A percentile compares a stretch with the other conserved stretches of the same genome.
Conservation (phyloP, 2,329 filamentous ascomycete species). For the Huntiella savannae region DNA sequence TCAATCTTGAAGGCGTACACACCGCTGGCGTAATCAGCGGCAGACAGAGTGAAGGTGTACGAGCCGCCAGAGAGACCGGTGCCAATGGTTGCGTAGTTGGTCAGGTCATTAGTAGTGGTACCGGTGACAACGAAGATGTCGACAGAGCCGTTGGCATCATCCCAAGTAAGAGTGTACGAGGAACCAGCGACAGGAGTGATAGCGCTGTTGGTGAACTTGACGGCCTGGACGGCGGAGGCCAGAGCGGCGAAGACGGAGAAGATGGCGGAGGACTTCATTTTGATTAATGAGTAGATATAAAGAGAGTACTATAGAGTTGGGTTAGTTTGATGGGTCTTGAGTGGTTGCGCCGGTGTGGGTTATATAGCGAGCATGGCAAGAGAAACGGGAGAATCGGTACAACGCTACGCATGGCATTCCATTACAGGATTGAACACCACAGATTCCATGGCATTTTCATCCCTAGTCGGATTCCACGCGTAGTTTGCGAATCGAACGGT, state of each 20-base stretch:
- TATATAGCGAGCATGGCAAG: too few species aligned
- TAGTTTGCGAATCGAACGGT: too few species aligned
- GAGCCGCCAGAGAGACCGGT: slow-evolving; percentile 18
- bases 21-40: slow-evolving; percentile 20
- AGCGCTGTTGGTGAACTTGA: slow-evolving; percentile 16
- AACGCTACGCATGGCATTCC: too few species aligned
- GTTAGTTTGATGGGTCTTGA: not conserved
- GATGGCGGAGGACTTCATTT: slow-evolving; percentile 34
- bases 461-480: too few species aligned
- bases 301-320: slow-evolving; percentile 1
- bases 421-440: too few species aligned
- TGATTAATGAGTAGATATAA: slow-evolving; percentile 16
- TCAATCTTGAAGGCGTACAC: slow-evolving; percentile 27
- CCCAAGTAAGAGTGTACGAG: slow-evolving; percentile 33
- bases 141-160: slow-evolving; percentile 24
- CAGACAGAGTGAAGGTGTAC: slow-evolving; percentile 21
- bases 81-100: slow-evolving; percentile 24
- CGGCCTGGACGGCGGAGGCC: slow-evolving; percentile 30
- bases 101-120: slow-evolving; percentile 23
- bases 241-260: slow-evolving; percentile 30
- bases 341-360: too few species aligned
- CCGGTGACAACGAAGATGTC: slow-evolving; percentile 37
- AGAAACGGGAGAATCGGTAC: too few species aligned
- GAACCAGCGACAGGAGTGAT: slow-evolving; percentile 37
- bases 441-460: too few species aligned